A percentile compares a stretch with the other conserved stretches of the same genome.
Conservation (phyloP, 2,329 filamentous ascomycete genomes). For the Metarhizium robertsii region DNA sequence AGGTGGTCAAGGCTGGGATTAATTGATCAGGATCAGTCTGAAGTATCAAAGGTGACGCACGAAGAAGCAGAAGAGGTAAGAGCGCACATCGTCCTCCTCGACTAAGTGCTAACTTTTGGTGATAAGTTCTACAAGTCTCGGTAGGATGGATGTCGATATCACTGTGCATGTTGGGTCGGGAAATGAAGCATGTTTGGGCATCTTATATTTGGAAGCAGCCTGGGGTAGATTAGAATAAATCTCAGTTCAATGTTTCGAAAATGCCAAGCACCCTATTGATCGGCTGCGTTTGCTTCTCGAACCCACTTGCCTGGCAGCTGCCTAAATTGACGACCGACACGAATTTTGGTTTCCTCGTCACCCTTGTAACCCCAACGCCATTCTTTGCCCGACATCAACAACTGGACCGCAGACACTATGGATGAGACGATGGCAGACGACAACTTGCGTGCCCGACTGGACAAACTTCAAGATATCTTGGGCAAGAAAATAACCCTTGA, state of each 20-base stretch:
- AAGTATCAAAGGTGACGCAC: slow-evolving; percentile 55
- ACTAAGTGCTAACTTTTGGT: slow-evolving; percentile 14
- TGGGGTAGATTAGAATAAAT: neutral
- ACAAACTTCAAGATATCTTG: slow-evolving; percentile 10
- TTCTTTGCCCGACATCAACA: neutral
- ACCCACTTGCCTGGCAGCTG: slow-evolving; percentile 3
- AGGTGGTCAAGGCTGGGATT: slow-evolving; percentile 60
- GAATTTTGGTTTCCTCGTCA: neutral
- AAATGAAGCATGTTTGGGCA: neutral
- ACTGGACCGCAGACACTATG: neutral
- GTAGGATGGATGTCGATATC: slow-evolving; percentile 7
- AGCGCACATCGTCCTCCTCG: neutral
- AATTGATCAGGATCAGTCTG: slow-evolving; percentile 54
- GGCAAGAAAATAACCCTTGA: slow-evolving; percentile 7
- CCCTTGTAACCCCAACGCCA: neutral
- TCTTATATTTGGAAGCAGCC: neutral
- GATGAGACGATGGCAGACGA: slow-evolving; percentile 2
- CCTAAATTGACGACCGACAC: neutral
- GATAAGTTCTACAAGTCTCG: slow-evolving; percentile 28
- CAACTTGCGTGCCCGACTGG: slow-evolving; percentile 5
- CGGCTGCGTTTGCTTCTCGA: neutral
- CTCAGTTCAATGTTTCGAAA: no score
- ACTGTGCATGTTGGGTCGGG: neutral
- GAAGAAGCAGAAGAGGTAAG: slow-evolving; percentile 60
- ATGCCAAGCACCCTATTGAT: no score